These are phyloP conservation scores for Colletotrichum australisinense DNA, from an alignment of 2,329 filamentous ascomycete species.

Conservation along the genomic window DNA sequence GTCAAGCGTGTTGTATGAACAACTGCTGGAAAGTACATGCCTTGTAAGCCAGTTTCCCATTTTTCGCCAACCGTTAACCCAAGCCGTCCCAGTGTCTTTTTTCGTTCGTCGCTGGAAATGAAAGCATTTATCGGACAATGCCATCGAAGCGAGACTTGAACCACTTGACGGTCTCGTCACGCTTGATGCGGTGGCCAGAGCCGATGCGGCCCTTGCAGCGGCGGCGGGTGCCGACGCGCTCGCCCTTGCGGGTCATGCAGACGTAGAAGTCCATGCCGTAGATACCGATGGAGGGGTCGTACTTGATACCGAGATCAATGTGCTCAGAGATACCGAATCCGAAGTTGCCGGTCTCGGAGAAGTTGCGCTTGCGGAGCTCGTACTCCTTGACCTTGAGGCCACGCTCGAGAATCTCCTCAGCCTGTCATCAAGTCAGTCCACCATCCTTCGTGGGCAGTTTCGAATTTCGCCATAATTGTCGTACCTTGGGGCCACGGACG, in stretches of 20 bases:
- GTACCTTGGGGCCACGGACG: constrained; percentile 89
- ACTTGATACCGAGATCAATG: constrained; percentile 99
- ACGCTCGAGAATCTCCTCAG: constrained; percentile 99
- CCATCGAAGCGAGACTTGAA: constrained; percentile 93
- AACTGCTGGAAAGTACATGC: constrained; percentile 53
- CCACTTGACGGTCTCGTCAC: constrained; percentile 97
- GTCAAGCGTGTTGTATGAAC: constrained; percentile 61
- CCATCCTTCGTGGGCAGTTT: not conserved
- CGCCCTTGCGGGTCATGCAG: constrained; percentile 99
- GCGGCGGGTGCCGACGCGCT: constrained; percentile 96
- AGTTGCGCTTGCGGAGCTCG: constrained; percentile 99
- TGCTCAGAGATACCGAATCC: constrained; percentile 99
- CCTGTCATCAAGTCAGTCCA: constrained; percentile 56
- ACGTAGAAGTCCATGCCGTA: constrained; percentile 99
- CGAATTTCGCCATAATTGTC: constrained; percentile 21
- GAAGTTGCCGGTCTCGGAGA: constrained; percentile 99
- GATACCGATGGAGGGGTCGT: constrained; percentile 97
- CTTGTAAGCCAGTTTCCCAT: constrained; percentile 47
- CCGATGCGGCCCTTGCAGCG: constrained; percentile 90
- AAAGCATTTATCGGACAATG: constrained; percentile 89
- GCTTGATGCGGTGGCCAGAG: constrained; percentile 91
- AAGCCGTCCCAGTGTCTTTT: constrained; percentile 34
- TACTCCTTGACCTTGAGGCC: constrained; percentile 99
- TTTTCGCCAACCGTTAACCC: constrained; percentile 47
- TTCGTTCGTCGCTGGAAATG: constrained; percentile 26